Conservation (phyloP, 306 rosid species). For the Acacia acuminata region DNA sequence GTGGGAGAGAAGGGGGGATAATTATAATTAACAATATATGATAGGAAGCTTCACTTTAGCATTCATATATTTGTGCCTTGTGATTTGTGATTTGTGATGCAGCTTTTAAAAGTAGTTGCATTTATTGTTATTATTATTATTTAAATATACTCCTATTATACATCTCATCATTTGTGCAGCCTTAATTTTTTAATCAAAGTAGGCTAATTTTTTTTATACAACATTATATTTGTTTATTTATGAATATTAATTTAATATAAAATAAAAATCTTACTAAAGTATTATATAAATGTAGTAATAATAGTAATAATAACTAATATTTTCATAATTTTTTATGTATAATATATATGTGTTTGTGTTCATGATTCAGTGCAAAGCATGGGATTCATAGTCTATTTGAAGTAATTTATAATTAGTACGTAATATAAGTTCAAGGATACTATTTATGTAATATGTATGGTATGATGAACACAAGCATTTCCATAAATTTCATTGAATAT, state of each 20-base stretch:
- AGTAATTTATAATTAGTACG: too few species aligned
- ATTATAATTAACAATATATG: neutral
- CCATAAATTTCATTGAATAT: neutral
- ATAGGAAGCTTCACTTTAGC: slow-evolving; percentile 16
- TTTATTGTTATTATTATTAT: neutral
- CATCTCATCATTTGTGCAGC: neutral
- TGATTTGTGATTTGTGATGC: neutral
- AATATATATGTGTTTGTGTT: too few species aligned
- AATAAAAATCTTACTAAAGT: neutral
- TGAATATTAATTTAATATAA: neutral
- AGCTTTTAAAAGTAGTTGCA: neutral
- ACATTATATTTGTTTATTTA: too few species aligned
- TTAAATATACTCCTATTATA: neutral
- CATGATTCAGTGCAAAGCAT: too few species aligned
- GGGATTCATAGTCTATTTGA: too few species aligned
- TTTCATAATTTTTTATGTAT: too few species aligned
- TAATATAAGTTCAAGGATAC: too few species aligned
- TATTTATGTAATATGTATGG: neutral
- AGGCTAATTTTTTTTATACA: too few species aligned
- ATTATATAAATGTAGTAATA: too few species aligned
- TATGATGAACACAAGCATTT: neutral
- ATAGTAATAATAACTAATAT: too few species aligned
- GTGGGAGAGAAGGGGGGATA: slow-evolving; percentile 1
- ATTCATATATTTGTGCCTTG: slow-evolving; percentile 5
- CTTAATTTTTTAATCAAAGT: too few species aligned